Base-by-base conservation (phyloP, 306 rosid species). In the Elaeagnus macrophylla region DNA sequence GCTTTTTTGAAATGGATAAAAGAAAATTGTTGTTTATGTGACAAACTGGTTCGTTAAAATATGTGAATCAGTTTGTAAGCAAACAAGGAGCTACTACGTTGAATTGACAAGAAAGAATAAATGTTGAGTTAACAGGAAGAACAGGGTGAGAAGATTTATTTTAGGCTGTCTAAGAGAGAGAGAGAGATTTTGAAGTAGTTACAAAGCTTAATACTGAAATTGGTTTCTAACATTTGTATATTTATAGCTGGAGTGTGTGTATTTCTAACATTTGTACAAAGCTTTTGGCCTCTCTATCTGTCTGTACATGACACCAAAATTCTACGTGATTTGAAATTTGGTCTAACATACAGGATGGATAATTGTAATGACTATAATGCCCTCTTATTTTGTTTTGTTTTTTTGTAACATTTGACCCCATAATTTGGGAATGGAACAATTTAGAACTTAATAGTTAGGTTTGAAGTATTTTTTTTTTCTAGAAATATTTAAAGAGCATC, bases 171-270 rank as follows among this genome's bases (percentile, higher is more conserved):
- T 12, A 48, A 47, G 60, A 53, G 50, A 67, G 53, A 35, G 15
- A 39, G 25, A 42, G 15, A 42, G 11, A 43, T 39, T 18, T 51
- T 51, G 17, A 53, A 25, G 4, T 0, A 38, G 13, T 48, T 48
- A 45, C 61, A 13, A 17, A 25, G 64, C 47, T 25, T 13, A 48
- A 39, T 39, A 20, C 18, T 19, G 43, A 5, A 54, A 3, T 48
- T 42, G 18, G 47, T 61, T 36, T 49, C 47, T 50, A n/a, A 48
- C 5, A 25, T 1, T 19, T 48, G 12, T 41, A 69, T 80, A 83
- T 86, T 89, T 89, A 83, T 89, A 83, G 84, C 66, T 62, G 71
- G 49, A 43, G 60, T 2, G 3, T 7, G 65, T n/a, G n/a, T n/a
- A n/a, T n/a, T n/a, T n/a, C n/a, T n/a, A n/a, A n/a, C n/a, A n/a